Percentiles rank a stretch among this genome's conserved stretches.
These are phyloP conservation scores for Nothophoma quercina DNA, from an alignment of 2,329 filamentous ascomycete genomes.

Conservation along the genomic window DNA sequence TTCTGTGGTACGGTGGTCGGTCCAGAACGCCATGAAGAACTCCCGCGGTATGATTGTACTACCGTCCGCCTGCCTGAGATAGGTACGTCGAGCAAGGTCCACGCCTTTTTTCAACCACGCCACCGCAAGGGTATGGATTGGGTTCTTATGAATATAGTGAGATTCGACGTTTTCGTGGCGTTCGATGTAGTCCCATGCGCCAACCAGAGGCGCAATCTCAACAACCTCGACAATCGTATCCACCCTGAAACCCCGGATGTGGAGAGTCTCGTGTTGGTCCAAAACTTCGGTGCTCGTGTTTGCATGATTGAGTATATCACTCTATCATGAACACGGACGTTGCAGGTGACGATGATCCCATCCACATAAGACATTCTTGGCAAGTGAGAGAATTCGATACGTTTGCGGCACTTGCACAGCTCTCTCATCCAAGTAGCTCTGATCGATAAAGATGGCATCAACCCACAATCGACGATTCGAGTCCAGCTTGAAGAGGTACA, in stretches of 20 bases:
- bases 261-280: background rate
- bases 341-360: background rate
- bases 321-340: background rate
- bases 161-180: background rate
- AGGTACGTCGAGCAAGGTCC: background rate
- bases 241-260: background rate
- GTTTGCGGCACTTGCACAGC: conserved; percentile 8
- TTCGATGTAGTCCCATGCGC: background rate
- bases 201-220: background rate
- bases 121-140: background rate
- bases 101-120: background rate
- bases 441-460: conserved; percentile 10
- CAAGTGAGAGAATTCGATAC: conserved; percentile 1
- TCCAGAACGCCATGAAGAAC: conserved; percentile 2
- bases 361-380: conserved; percentile 3
- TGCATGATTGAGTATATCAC: background rate
- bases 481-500: background rate
- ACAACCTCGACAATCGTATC: conserved; percentile 4
- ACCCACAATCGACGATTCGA: background rate
- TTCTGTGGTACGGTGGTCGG: background rate
- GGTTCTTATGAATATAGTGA: background rate
- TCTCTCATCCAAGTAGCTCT: conserved; percentile 6
- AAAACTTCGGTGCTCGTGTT: too few relatives aligned
- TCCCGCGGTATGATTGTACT: background rate
- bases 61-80: background rate